phyloP scores from a whole-genome alignment of 306 rosid genomes.

The Cyamopsis tetragonoloba region DNA sequence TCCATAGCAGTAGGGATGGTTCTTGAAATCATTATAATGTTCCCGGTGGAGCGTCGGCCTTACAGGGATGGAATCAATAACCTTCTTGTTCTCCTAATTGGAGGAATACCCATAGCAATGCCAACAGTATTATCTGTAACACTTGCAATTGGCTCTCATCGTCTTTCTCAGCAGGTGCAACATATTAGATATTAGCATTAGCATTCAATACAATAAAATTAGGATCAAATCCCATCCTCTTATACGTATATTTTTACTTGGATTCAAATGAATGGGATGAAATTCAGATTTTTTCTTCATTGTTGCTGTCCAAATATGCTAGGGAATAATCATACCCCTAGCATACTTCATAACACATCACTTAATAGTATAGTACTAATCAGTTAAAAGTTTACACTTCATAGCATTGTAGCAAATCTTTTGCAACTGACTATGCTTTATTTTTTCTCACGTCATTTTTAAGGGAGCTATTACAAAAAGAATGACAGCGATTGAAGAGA shows the following conservation, averaged over 20 bases:
- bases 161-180: slow-evolving; percentile 84
- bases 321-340: neutral
- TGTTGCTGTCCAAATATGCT: too few relatives aligned
- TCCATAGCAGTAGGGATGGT: slow-evolving; percentile 86
- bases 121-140: slow-evolving; percentile 93
- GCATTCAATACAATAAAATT: neutral
- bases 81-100: slow-evolving; percentile 90
- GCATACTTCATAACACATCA: neutral
- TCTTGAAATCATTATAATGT: slow-evolving; percentile 86
- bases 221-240: neutral
- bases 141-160: slow-evolving; percentile 86
- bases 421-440: slow-evolving; percentile 21
- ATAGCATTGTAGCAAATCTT: neutral
- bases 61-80: slow-evolving; percentile 88
- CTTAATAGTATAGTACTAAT: neutral
- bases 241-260: neutral
- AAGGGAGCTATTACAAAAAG: slow-evolving; percentile 91
- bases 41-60: slow-evolving; percentile 66
- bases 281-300: neutral
- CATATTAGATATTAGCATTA: neutral
- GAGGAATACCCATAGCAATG: slow-evolving; percentile 97
- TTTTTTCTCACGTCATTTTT: slow-evolving; percentile 2
- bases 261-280: neutral
- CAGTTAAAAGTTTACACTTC: too few relatives aligned
- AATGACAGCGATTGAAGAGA: slow-evolving; percentile 95